Evolutionary conservation across 2,329 filamentous ascomycete genomes (phyloP).

Genomic region (Fusarium lyarnte): DNA sequence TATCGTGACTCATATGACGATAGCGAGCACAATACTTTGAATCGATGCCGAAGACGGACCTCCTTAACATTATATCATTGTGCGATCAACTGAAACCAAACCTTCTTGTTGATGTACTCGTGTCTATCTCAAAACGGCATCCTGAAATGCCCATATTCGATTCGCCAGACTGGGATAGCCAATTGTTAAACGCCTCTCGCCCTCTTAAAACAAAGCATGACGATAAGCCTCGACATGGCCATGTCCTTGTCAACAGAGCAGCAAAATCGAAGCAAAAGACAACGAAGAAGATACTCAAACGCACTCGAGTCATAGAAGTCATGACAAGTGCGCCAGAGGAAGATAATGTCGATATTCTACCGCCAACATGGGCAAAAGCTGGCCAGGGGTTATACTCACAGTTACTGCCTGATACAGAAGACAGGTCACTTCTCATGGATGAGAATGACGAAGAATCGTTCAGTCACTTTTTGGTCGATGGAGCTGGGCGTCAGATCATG

Average conservation of each 20-base stretch:
- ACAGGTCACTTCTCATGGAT: slow-evolving; percentile 50
- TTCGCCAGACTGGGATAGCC: slow-evolving; percentile 52
- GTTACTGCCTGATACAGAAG: slow-evolving; percentile 51
- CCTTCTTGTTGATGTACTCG: slow-evolving; percentile 53
- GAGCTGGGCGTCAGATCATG: slow-evolving; percentile 49
- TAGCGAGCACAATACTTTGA: slow-evolving; percentile 54
- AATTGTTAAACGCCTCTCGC: slow-evolving; percentile 24
- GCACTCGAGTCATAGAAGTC: slow-evolving; percentile 40
- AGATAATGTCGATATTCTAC: slow-evolving; percentile 47
- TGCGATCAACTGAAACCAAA: slow-evolving; percentile 54
- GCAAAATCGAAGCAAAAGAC: slow-evolving; percentile 46
- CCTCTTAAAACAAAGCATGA: slow-evolving; percentile 24
- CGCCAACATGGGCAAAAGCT: slow-evolving; percentile 53
- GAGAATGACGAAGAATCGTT: slow-evolving; percentile 56
- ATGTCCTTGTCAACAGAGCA: slow-evolving; percentile 40
- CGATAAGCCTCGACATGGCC: slow-evolving; percentile 46
- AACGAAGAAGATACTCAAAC: slow-evolving; percentile 48
- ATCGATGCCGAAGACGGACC: slow-evolving; percentile 49
- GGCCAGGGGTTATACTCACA: slow-evolving; percentile 53
- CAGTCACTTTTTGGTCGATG: slow-evolving; percentile 55
- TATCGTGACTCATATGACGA: not conserved
- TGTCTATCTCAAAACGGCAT: slow-evolving; percentile 55
- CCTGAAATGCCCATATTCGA: slow-evolving; percentile 55
- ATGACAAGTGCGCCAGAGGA: slow-evolving; percentile 44
- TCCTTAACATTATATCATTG: slow-evolving; percentile 53